phyloP scores from a whole-genome alignment of 2,329 filamentous ascomycete species.

The Fusarium pseudograminearum region DNA sequence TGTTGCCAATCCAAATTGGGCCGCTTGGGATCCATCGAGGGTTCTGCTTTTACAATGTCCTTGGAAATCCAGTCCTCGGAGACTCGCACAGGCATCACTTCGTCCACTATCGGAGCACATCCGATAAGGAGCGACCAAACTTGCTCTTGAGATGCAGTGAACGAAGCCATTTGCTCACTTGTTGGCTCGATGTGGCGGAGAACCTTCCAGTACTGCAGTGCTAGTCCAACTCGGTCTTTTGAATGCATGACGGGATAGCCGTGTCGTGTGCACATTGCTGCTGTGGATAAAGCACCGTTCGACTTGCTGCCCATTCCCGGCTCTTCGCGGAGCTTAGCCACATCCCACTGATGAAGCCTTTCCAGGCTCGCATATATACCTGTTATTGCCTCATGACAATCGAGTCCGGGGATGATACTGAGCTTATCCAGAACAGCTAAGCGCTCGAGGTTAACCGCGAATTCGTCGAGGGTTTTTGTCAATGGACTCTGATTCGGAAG shows the following conservation, averaged over 20 bases:
- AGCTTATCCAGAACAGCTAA: conserved; percentile 78
- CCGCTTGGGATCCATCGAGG: conserved; percentile 57
- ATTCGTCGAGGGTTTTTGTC: conserved; percentile 77
- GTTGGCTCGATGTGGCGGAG: conserved; percentile 61
- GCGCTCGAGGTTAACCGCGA: conserved; percentile 77
- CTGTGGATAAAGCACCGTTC: conserved; percentile 63
- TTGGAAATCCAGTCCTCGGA: conserved; percentile 81
- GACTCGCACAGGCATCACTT: conserved; percentile 71
- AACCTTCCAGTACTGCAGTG: conserved; percentile 82
- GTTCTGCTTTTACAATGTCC: conserved; percentile 69
- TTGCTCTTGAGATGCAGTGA: conserved; percentile 58
- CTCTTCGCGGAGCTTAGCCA: conserved; percentile 67
- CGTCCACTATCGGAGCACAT: conserved; percentile 64
- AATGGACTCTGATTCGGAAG: conserved; percentile 70
- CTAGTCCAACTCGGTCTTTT: conserved; percentile 74
- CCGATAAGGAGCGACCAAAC: conserved; percentile 77
- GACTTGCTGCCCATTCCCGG: conserved; percentile 58
- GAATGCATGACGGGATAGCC: conserved; percentile 79
- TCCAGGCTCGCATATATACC: conserved; percentile 78
- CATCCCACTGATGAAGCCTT: conserved; percentile 78
- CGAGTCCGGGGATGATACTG: conserved; percentile 74
- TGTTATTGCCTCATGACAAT: conserved; percentile 81
- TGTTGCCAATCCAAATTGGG: conserved; percentile 77
- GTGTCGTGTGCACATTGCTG: conserved; percentile 76
- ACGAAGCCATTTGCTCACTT: conserved; percentile 53